phyloP scores from a whole-genome alignment of 164 flowering plant genomes.

The Sextonia rubra region DNA sequence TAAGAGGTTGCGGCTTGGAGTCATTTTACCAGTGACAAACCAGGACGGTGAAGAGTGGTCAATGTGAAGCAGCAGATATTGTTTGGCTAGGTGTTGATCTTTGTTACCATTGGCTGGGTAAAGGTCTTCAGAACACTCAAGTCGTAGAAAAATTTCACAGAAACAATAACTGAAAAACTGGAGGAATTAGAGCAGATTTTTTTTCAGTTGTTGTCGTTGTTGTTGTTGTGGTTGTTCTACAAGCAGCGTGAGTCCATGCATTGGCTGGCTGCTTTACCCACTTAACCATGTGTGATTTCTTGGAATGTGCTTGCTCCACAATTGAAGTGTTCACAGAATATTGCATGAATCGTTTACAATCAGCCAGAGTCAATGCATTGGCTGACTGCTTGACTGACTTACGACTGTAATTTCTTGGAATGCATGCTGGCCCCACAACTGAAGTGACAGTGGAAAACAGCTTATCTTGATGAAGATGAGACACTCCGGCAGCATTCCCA shows the following conservation, averaged over 20 bases:
- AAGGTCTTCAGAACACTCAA: conserved; percentile 42
- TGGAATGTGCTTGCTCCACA: no score
- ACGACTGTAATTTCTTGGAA: conserved; percentile 9
- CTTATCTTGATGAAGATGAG: conserved; percentile 36
- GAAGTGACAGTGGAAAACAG: conserved; percentile 32
- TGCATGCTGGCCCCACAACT: conserved; percentile 30
- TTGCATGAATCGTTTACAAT: conserved; percentile 23
- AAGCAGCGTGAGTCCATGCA: no score
- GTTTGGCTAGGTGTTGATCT: conserved; percentile 57
- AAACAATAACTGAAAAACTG: conserved; percentile 31
- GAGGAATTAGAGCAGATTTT: conserved; percentile 25
- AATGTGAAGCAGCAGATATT: conserved; percentile 41
- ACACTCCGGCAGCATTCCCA: conserved; percentile 18
- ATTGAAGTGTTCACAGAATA: no score
- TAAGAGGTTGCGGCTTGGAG: conserved; percentile 24
- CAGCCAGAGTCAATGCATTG: conserved; percentile 39
- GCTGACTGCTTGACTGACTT: conserved; percentile 52
- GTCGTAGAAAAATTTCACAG: conserved; percentile 20
- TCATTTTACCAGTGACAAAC: conserved; percentile 30
- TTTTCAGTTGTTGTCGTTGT: conserved; percentile 20
- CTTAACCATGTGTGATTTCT: no score
- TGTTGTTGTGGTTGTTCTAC: no score
- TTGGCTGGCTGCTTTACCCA: no score
- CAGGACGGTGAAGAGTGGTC: conserved; percentile 20
- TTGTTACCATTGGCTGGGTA: conserved; percentile 39